Evolutionary conservation across 1,284 basidiomycete species (phyloP), one percentile per base, ranked within the genome.

Genomic region (Mycena sp.): DNA sequence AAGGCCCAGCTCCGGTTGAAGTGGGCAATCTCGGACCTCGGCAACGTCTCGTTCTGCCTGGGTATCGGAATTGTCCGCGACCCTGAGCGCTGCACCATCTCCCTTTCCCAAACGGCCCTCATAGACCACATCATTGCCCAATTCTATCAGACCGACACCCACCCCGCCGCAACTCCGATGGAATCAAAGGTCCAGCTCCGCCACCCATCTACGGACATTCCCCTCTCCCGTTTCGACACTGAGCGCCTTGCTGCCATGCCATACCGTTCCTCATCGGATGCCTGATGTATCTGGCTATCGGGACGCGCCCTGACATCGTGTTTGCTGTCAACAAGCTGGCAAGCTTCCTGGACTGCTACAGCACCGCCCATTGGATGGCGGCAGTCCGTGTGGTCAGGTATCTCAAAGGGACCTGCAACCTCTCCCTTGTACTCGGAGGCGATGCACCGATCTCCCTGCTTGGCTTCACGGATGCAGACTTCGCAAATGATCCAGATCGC

Each of bases 41-140:
- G 73, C 0, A 58, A 67, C 14, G 54, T 68, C 0, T 63, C 65
- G 10, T 74, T 70, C 49, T 68, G 66, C 40, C 59, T 80, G 2
- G 74, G 77, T 0, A 76, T 79, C 48, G 69, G 61, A 17, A 72
- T 83, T 46, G 32, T 52, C 7, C 68, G 76, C 3, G 67, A 81
- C 58, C 67, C 67, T 0, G 14, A 38, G 0, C 37, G 26, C 3
- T 57, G 63, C 1, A 72, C 71, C 1, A 70, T 81, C 32, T 59
- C 50, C 12, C 69, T 83, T 9, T 80, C 74, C 0, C 80, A 81
- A 67, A 70, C 60, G 0, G 72, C 75, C 0, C 78, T 81, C 53
- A 80, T 82, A 48, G 73, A 81, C 44, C 62, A 68, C 2, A 65
- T 81, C 30, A 61, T 79, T 16, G 25, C 61, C 0, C 69, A 70